Evolutionary conservation across 208 protist species (phyloP).

Genomic region (Wallacemonas rigidus): DNA sequence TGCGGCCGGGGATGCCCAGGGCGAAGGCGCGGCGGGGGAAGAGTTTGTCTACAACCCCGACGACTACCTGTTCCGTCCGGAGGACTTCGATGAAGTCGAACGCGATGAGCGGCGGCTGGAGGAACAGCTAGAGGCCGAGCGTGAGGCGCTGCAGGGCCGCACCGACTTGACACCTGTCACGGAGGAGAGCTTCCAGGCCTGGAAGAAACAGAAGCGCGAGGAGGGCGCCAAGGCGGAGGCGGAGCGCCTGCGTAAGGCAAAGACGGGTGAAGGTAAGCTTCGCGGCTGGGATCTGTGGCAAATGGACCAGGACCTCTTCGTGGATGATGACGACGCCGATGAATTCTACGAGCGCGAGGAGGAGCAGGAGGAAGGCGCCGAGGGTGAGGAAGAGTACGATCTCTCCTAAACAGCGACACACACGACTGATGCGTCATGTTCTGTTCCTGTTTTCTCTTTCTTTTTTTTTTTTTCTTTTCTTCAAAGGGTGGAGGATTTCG

Average conservation of each 20-base stretch:
- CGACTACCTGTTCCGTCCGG: conserved; percentile 87
- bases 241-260: conserved; percentile 64
- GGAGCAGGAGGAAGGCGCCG: conserved; percentile 32
- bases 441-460: not conserved
- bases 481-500: no score
- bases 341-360: conserved; percentile 78
- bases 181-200: conserved; percentile 77
- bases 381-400: conserved; percentile 64
- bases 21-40: conserved; percentile 33
- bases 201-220: conserved; percentile 68
- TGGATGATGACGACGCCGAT: conserved; percentile 85
- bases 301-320: conserved; percentile 83
- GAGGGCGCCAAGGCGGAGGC: conserved; percentile 68
- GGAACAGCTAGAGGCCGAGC: conserved; percentile 86
- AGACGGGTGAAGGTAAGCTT: conserved; percentile 73
- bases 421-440: not conserved
- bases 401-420: conserved; percentile 41
- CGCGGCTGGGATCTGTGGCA: conserved; percentile 85
- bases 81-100: conserved; percentile 90
- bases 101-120: conserved; percentile 81
- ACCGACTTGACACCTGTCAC: conserved; percentile 83
- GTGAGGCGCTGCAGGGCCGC: conserved; percentile 72
- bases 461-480: not conserved
- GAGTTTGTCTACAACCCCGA: conserved; percentile 71
- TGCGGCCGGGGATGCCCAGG: conserved; percentile 16